These are phyloP conservation scores for Eremomyces bilateralis DNA, from an alignment of 495 filamentous ascomycete genomes.

Conservation along the genomic window DNA sequence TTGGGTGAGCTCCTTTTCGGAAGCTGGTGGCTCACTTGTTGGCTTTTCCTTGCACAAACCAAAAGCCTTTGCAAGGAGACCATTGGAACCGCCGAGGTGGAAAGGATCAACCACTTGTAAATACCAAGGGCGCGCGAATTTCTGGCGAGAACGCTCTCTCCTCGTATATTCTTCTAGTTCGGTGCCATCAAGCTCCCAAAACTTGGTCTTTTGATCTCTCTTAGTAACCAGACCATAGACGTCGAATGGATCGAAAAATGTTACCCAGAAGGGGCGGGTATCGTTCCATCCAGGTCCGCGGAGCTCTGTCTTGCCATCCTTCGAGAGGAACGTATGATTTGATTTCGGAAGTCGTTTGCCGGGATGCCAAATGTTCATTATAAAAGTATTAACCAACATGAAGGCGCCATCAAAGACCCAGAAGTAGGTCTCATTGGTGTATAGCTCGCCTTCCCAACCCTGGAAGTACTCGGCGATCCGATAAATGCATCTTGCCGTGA, in stretches of 20 bases:
- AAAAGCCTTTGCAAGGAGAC: no score
- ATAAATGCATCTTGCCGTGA: constrained; percentile 18
- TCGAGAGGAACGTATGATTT: constrained; percentile 11
- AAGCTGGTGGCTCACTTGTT: no score
- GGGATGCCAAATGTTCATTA: constrained; percentile 16
- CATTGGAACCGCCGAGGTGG: constrained; percentile 7
- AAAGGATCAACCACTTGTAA: constrained; percentile 7
- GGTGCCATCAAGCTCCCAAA: constrained; percentile 15
- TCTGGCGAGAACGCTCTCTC: no score
- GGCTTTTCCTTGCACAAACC: no score
- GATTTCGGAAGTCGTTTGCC: constrained; percentile 13
- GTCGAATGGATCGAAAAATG: constrained; percentile 16
- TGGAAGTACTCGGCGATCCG: constrained; percentile 17
- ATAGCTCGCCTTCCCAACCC: constrained; percentile 10
- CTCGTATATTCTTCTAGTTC: constrained; percentile 10
- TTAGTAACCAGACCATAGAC: constrained; percentile 13
- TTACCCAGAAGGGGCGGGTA: constrained; percentile 11
- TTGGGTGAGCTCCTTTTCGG: no score
- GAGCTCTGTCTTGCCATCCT: constrained; percentile 15
- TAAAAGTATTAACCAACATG: constrained; percentile 17
- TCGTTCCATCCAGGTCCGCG: constrained; percentile 18
- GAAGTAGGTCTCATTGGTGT: constrained; percentile 16
- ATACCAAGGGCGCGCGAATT: no score
- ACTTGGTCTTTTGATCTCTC: constrained; percentile 12
- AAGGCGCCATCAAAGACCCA: constrained; percentile 21